Evolutionary conservation across 2,329 filamentous ascomycete species (phyloP), one percentile per base, ranked within the genome.

Genomic region (Pyrenophora tritici-repentis): DNA sequence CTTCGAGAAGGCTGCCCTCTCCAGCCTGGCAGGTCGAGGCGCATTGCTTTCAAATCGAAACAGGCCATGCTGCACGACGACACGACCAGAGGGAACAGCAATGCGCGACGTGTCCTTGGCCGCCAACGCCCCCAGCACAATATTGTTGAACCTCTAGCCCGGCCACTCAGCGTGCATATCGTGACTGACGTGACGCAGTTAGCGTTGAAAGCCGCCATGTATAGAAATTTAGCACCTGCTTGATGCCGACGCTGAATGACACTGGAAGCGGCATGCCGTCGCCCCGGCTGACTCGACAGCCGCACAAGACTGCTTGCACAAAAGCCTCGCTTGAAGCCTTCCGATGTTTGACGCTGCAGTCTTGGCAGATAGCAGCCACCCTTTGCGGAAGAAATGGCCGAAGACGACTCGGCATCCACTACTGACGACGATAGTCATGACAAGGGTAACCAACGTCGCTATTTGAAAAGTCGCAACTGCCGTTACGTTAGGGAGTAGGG

Each of bases 241-340:
- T 14, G 24, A 47, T 41, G 51, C 56, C 60, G 61, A 61, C 52
- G 47, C 43, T 59, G 57, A 55, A 41, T 26, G 46, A 36, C 35
- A 44, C 61, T 59, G 47, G 62, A 67, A 55, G 49, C 50, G 66
- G 66, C 57, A 67, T 57, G 38, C 65, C 66, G 65, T 37, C 35
- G 58, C 50, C 44, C 50, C 33, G 48, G 44, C 56, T 60, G 56
- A 58, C 59, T 60, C 58, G 56, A 58, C 54, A 3, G 2, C 24
- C 9, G 5, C 26, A 29, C 26, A 10, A 29, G 32, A 38, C 34
- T 37, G 46, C 16, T 24, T 42, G 32, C 38, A 38, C 38, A 36
- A 22, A 37, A 26, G 42, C 38, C 44, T 50, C 46, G 55, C 53
- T 40, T 58, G 41, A 42, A 37, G 26, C 33, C 44, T 50, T 35